Evolutionary conservation across 352 stramenopile species (phyloP).

Genomic region (Phytophthora idaei): DNA sequence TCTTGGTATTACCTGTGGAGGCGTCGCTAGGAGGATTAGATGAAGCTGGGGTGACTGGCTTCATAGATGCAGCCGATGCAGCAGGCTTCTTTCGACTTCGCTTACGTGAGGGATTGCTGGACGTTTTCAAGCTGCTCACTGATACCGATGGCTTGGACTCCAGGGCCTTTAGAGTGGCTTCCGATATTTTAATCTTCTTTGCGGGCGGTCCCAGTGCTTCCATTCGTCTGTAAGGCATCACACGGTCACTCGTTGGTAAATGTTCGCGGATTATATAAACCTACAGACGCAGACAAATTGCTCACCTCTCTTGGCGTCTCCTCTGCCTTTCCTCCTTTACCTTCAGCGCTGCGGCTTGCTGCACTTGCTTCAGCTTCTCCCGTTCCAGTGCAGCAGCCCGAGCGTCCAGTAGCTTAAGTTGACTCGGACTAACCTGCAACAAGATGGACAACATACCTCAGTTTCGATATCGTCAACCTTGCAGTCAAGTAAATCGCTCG

Average conservation of each 20-base stretch:
- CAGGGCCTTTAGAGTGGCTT: slow-evolving; percentile 36
- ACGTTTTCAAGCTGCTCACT: slow-evolving; percentile 11
- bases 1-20: slow-evolving; percentile 10
- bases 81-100: slow-evolving; percentile 45
- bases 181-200: slow-evolving; percentile 47
- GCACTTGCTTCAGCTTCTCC: slow-evolving; percentile 44
- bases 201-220: slow-evolving; percentile 40
- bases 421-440: slow-evolving; percentile 46
- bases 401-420: slow-evolving; percentile 50
- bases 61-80: slow-evolving; percentile 7
- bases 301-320: slow-evolving; percentile 32
- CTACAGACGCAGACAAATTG: background rate
- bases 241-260: background rate
- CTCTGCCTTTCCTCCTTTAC: slow-evolving; percentile 42
- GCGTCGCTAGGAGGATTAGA: slow-evolving; percentile 15
- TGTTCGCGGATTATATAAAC: background rate
- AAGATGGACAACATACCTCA: slow-evolving; percentile 2
- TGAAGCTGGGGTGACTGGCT: slow-evolving; percentile 13
- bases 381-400: slow-evolving; percentile 48
- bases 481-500: background rate
- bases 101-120: slow-evolving; percentile 22
- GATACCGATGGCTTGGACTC: slow-evolving; percentile 22
- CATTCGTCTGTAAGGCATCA: slow-evolving; percentile 22
- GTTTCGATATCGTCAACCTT: slow-evolving; percentile 2
- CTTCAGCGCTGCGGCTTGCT: slow-evolving; percentile 37